Evolutionary conservation across 768 basidiomycete species (phyloP), one percentile per base, ranked within the genome.

Genomic region (Boletus reticuloceps): DNA sequence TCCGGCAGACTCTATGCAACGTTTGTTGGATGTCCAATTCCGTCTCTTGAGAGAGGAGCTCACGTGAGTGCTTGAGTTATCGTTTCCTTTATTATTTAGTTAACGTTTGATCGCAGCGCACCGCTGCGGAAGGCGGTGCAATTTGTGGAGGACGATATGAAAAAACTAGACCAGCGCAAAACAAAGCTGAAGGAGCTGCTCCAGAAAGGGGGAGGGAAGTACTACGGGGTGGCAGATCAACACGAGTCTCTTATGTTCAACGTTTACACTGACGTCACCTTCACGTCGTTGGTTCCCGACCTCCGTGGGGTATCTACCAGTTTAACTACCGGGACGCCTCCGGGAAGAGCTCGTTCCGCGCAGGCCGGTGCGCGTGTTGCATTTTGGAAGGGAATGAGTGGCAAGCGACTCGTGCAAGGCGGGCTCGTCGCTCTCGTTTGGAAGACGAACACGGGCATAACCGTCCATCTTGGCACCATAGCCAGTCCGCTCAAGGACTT

Each of bases 1-100:
- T 13, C 80, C 80, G 0, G 58, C 69, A 4, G 77, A 77, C 16
- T 82, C 81, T 22, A 88, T 91, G 81, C 78, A 86, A 52, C 74
- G 83, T 9, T 72, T 85, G 20, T 70, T 90, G 12, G 90, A 92
- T 54, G 79, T 86, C 5, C 88, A 91, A 59, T 91, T 88, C 67
- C 81, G 89, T 34, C 75, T 91, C 0, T 71, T 91, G 36, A 75
- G 89, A 37, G 89, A 90, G 58, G 89, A 91, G 53, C 70, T 87
- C 17, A 86, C 79, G 82, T 86, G 61, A 22, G 81, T 64, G 8
- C 16, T 6, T n/a, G 2, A 3, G 5, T 43, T 43, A 8, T 38
- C 40, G 0, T 20, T 16, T 32, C 4, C 7, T 14, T 19, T 19
- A n/a, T 39, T 14, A 7, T 39, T 7, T 34, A 46, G 34, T 46